Evolutionary conservation across 441 rosid genomes (phyloP), one percentile per base, ranked within the genome.

Genomic region (Rhodomyrtus psidioides): DNA sequence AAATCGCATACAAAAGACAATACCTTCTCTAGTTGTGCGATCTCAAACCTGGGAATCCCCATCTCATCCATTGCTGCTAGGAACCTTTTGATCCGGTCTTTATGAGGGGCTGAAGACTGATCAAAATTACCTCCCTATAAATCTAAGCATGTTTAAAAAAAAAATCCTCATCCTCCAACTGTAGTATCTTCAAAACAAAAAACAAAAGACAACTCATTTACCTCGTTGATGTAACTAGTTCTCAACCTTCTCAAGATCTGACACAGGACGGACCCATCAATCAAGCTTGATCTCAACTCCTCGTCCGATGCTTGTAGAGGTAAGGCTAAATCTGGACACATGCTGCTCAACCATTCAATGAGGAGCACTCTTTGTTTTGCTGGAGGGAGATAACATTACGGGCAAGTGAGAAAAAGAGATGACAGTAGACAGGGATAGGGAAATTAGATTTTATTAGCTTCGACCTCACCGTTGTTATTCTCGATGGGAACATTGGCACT

Each of bases 1-100:
- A 54, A 57, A 17, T 83, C 83, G 81, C 55, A 51, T 21, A 7
- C 19, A 75, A 83, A n/a, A 58, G 62, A 16, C 46, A 23, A 53
- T 91, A 94, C 96, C 96, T 92, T 93, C 90, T 93, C 91, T 83
- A 94, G 89, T 85, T 94, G 94, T 30, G 92, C 86, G 51, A 87
- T 49, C 74, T 91, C 91, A 88, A 94, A 93, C 86, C 85, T 86
- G 23, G 91, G 89, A 65, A 92, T 88, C 83, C 93, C 93, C 85
- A 92, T 6, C 65, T 91, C 90, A 86, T 91, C 93, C 91, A 92
- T 75, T n/a, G 83, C 57, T 21, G 88, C 88, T 55, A 92, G 88
- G 88, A 94, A 93, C 86, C 75, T 89, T 24, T 82, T 85, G 76
- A 92, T 88, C 87, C 89, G 88, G 86, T 92, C 93, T 10, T 87